Conservation (phyloP, 225 moss, liverwort and hornwort genomes). For the Marchantia polymorpha region DNA sequence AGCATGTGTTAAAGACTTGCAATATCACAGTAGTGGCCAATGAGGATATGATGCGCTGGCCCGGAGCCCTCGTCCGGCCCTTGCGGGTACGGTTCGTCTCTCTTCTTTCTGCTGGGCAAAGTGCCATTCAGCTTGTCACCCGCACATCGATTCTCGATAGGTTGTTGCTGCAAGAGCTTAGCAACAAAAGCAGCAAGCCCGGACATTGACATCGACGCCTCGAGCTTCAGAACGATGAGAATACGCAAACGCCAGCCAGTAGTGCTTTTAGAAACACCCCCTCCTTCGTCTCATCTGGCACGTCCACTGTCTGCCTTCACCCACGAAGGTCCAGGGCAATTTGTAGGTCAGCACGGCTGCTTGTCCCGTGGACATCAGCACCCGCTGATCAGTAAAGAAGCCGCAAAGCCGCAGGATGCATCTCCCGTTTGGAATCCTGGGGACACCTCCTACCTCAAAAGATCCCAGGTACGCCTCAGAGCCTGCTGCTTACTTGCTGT, state of each 20-base stretch:
- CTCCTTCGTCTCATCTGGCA: conserved; percentile 4
- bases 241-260: conserved; percentile 16
- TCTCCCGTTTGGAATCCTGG: neutral
- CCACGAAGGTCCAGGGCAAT: conserved; percentile 5
- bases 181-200: neutral
- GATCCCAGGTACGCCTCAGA: neutral
- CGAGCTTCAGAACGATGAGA: conserved; percentile 9
- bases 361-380: neutral
- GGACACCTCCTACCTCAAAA: neutral
- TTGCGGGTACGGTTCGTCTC: conserved; percentile 4
- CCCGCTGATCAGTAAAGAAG: conserved; percentile 2
- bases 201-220: neutral
- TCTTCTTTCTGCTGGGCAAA: neutral
- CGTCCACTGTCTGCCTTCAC: conserved; percentile 1
- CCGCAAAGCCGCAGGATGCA: neutral
- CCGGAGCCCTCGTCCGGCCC: neutral
- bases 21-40: neutral
- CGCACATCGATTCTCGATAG: conserved; percentile 4
- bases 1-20: neutral
- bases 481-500: neutral
- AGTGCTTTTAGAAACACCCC: neutral
- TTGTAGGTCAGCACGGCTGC: neutral
- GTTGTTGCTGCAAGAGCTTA: neutral
- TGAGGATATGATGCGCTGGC: conserved; percentile 3
- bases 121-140: neutral